phyloP scores from a whole-genome alignment of 2,329 filamentous ascomycete genomes.

The Paraphoma chrysanthemicola region DNA sequence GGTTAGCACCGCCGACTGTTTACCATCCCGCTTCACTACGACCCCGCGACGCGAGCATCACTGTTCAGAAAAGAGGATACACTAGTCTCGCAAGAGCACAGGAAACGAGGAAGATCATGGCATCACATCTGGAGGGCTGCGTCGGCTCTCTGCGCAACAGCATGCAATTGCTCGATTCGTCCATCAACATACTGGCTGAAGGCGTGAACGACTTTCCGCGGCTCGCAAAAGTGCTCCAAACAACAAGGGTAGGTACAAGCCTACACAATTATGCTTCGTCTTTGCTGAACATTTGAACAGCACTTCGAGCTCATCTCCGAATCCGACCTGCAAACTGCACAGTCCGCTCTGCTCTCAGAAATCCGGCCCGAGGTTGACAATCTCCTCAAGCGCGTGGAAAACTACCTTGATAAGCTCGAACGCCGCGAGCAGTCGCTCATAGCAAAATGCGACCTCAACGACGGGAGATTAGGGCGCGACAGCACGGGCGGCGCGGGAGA shows the following conservation, averaged over 20 bases:
- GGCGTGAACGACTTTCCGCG: conserved; percentile 70
- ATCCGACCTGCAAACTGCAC: conserved; percentile 79
- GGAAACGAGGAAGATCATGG: conserved; percentile 22
- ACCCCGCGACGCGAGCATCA: conserved; percentile 15
- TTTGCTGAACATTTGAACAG: conserved; percentile 51
- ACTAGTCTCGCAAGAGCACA: background rate
- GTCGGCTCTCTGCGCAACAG: conserved; percentile 67
- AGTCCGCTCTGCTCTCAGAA: conserved; percentile 83
- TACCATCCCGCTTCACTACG: conserved; percentile 13
- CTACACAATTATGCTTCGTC: background rate
- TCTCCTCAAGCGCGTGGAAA: conserved; percentile 81
- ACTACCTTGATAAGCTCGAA: conserved; percentile 81
- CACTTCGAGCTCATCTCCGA: conserved; percentile 95
- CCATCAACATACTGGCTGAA: conserved; percentile 67
- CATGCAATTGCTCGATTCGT: conserved; percentile 67
- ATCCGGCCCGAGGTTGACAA: conserved; percentile 85
- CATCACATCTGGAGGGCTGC: conserved; percentile 62
- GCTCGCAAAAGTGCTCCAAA: conserved; percentile 67
- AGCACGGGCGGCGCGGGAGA: conserved; percentile 29
- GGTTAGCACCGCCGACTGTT: conserved; percentile 25
- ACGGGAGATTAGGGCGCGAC: conserved; percentile 67
- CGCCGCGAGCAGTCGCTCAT: conserved; percentile 84
- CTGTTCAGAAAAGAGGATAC: no score
- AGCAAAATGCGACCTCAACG: conserved; percentile 81
- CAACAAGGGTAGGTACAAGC: conserved; percentile 60